Conservation (phyloP, 192 early-diverging fungal genomes). For the Coemansia sp. region DNA sequence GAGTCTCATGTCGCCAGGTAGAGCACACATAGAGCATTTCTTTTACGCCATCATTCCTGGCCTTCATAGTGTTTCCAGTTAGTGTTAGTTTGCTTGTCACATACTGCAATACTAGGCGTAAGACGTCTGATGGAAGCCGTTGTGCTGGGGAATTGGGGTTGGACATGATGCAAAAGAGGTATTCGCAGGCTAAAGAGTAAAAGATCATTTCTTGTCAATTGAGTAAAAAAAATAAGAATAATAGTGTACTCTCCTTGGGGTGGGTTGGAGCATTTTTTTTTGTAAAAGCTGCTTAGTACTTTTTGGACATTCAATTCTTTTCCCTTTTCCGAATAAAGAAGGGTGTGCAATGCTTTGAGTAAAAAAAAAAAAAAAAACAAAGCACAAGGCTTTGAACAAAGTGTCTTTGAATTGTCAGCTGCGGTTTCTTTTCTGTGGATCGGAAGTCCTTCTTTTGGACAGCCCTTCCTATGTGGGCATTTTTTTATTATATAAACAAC, state of each 20-base stretch:
- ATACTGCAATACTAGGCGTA: background rate
- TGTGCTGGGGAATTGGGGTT: background rate
- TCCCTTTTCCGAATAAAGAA: background rate
- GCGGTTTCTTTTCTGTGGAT: background rate
- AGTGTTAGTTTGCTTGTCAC: background rate
- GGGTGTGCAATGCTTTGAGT: background rate
- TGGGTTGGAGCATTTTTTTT: background rate
- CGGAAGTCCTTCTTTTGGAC: background rate
- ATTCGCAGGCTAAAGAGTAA: background rate
- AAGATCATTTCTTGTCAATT: background rate
- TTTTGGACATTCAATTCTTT: background rate
- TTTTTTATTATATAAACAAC: too few relatives aligned
- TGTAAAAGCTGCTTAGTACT: background rate
- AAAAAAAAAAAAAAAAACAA: background rate
- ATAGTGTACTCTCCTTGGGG: background rate
- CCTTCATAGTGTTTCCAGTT: background rate
- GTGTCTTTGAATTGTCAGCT: background rate
- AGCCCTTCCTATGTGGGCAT: too few relatives aligned
- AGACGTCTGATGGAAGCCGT: background rate
- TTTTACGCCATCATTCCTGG: constrained; percentile 1
- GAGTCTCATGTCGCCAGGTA: background rate
- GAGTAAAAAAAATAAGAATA: background rate
- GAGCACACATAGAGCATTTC: background rate
- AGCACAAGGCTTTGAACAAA: background rate
- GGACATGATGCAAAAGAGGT: background rate